Evolutionary conservation across 768 basidiomycete species (phyloP), one percentile per base, ranked within the genome.

Genomic region (Cystobasidiopsis lactophilus): DNA sequence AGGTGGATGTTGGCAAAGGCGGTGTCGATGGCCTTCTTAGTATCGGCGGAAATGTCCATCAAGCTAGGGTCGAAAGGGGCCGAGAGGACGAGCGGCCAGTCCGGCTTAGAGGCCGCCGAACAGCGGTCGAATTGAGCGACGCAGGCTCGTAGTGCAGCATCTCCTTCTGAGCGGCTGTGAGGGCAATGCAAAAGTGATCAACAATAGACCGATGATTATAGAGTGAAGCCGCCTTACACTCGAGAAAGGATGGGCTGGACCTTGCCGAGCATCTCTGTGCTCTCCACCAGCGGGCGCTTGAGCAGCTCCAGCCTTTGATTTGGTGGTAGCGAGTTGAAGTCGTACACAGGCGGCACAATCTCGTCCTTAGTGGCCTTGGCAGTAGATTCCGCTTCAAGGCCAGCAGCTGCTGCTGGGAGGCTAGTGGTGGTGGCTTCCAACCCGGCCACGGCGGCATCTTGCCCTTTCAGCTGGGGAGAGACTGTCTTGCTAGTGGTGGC

Each of bases 121-220:
- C 74, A 85, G 61, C 79, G 79, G 70, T 98, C 93, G 63, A 93
- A 91, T 66, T 88, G 89, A 66, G 82, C 80, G 33, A 91, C 88
- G 62, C 91, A 72, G 57, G 82, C 80, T 40, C 83, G 73, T 26
- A 98, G 75, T 19, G 86, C 93, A 0, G 71, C 70, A 65, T 98
- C 93, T 40, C 93, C 91, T 23, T 78, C 75, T 30, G 66, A 66
- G 56, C 88, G 79, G 50, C 45, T 47, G 26, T 47, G 29, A 35
- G 33, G 23, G n/a, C 4, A 9, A 16, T 27, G 10, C 13, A 13
- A 21, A 9, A 23, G 5, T 26, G 16, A n/a, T 26, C 30, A 29
- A n/a, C 4, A 27, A 11, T 5, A 13, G 29, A 29, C 16, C 30
- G n/a, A 4, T 13, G 16, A 26, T 10, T 10, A 47, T 18, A 43